phyloP scores from a whole-genome alignment of 2,329 filamentous ascomycete species.

The Neonectria magnoliae region DNA sequence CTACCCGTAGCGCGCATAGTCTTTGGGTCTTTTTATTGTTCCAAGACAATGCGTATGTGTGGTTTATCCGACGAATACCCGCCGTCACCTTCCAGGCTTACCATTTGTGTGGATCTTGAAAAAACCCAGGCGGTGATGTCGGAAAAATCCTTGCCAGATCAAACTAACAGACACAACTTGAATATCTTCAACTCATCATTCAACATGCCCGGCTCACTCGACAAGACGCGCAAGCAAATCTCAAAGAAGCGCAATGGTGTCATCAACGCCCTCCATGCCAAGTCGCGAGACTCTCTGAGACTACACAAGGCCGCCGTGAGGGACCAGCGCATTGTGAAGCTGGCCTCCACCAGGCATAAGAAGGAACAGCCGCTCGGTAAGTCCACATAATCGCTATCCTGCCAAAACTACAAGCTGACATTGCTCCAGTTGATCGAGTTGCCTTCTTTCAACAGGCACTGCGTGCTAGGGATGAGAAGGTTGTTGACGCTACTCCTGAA shows the following conservation, averaged over 20 bases:
- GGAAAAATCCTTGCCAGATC: constrained; percentile 30
- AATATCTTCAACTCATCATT: constrained; percentile 9
- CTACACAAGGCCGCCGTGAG: constrained; percentile 81
- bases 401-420: constrained; percentile 17
- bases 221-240: constrained; percentile 90
- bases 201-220: constrained; percentile 79
- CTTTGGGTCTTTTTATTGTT: neutral
- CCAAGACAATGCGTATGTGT: neutral
- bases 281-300: constrained; percentile 85
- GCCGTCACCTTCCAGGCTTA: constrained; percentile 15
- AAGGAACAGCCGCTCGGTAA: constrained; percentile 78
- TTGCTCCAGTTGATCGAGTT: constrained; percentile 49
- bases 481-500: constrained; percentile 62
- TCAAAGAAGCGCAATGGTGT: constrained; percentile 84
- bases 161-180: constrained; percentile 21
- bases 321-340: constrained; percentile 82
- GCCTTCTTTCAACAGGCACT: constrained; percentile 76
- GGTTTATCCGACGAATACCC: constrained; percentile 31
- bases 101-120: constrained; percentile 23
- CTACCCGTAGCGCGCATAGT: neutral
- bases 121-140: constrained; percentile 18
- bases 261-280: constrained; percentile 82
- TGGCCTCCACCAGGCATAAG: constrained; percentile 75
- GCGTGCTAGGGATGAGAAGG: constrained; percentile 52
- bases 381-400: constrained; percentile 36